Evolutionary conservation across 1,284 basidiomycete species (phyloP), one percentile per base, ranked within the genome.

Genomic region (Rhodotorula glutinis): DNA sequence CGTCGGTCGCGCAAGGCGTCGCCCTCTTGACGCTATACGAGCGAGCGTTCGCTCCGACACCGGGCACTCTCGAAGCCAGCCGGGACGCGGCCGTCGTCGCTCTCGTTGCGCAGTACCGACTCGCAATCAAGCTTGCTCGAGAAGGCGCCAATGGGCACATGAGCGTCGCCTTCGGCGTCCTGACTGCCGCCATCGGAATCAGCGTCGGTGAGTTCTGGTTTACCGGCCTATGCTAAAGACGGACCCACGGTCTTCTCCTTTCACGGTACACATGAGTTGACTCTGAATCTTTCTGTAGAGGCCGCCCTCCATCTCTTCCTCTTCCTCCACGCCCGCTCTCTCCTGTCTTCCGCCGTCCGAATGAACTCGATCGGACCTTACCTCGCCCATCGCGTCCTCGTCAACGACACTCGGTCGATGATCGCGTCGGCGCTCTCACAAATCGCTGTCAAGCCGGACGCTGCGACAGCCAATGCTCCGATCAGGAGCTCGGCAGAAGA

Each of bases 331-430:
- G 90, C 91, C 2, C 85, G 96, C 8, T 86, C 90, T 46, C 81
- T 97, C 56, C 83, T 98, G 33, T 96, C 92, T 4, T 91, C 93
- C 3, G 88, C 91, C 0, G 90, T 98, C 17, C 85, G 96, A 9
- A 82, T 98, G 72, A 98, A 98, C 78, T 84, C 86, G 27, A 83
- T 98, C 63, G 95, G 96, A 0, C 96, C 96, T 0, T 99, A 99
- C 78, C 85, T 86, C 43, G 86, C 95, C 0, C 94, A 98, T 72
- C 91, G 93, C 72, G 79, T 96, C 9, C 82, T 98, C 13, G 80
- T 93, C 27, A 88, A 90, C 73, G 82, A 86, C 27, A 82, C 92
- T 19, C 82, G 83, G 17, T 82, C 84, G 0, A 79, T 92, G 49
- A 33, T 33, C 25, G 23, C 29, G 16, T 23, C 30, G 29, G 52